These are phyloP conservation scores for Aulographum hederae DNA, from an alignment of 2,329 filamentous ascomycete genomes.

Conservation along the genomic window DNA sequence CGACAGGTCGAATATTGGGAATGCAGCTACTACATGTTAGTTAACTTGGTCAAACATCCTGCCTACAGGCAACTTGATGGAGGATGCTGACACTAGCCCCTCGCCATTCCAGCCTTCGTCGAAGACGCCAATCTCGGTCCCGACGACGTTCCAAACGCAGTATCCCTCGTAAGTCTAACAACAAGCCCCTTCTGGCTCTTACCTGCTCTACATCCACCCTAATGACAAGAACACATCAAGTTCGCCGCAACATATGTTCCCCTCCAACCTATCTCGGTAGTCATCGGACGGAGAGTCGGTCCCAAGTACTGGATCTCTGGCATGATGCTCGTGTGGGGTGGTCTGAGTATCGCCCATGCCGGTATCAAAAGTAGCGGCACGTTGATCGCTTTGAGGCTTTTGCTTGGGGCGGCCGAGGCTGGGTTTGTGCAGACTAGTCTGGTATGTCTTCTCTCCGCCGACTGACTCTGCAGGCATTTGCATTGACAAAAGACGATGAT, in stretches of 20 bases:
- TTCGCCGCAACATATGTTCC: conserved; percentile 5
- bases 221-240: too few species aligned
- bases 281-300: conserved; percentile 4
- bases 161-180: conserved; percentile 1
- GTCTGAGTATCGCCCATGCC: conserved; percentile 5
- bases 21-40: conserved; percentile 3
- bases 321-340: conserved; percentile 5
- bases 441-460: too few species aligned
- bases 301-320: conserved; percentile 5
- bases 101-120: neutral
- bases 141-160: neutral
- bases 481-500: too few species aligned
- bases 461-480: too few species aligned
- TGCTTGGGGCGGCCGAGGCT: conserved; percentile 6
- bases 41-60: too few species aligned
- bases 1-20: conserved; percentile 6
- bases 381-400: conserved; percentile 6
- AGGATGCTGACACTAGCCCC: too few species aligned
- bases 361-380: conserved; percentile 4
- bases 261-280: conserved; percentile 5
- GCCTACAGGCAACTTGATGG: too few species aligned
- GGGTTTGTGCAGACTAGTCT: conserved; percentile 5
- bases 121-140: conserved; percentile 1
- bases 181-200: neutral
- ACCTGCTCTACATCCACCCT: neutral